phyloP scores from a whole-genome alignment of 192 early-diverging fungal genomes.

The Spinellus fusiger region DNA sequence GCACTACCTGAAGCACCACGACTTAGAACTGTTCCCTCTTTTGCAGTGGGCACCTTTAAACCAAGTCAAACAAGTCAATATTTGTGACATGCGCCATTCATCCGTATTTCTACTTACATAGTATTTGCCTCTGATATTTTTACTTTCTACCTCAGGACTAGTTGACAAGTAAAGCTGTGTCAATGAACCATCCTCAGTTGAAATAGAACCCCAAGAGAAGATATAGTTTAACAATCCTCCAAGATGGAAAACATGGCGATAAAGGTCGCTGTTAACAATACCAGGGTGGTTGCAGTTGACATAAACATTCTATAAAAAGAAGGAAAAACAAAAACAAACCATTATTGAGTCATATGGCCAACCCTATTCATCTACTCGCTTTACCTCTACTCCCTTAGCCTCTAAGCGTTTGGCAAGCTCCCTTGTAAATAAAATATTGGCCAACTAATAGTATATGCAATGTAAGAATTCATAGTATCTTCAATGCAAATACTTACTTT shows the following conservation, averaged over 20 bases:
- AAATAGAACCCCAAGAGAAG: conserved; percentile 9
- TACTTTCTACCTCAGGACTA: conserved; percentile 46
- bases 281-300: conserved; percentile 28
- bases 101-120: conserved; percentile 21
- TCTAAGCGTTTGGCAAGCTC: conserved; percentile 21
- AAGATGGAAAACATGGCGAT: conserved; percentile 6
- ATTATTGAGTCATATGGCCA: neutral
- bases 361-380: neutral
- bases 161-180: conserved; percentile 45
- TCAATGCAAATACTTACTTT: conserved; percentile 6
- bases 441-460: conserved; percentile 2
- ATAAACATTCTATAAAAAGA: conserved; percentile 15
- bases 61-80: neutral
- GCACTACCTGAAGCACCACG: neutral
- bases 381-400: conserved; percentile 22
- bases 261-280: conserved; percentile 14
- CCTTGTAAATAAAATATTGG: conserved; percentile 26
- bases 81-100: neutral
- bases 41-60: conserved; percentile 13
- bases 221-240: neutral
- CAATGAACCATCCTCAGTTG: conserved; percentile 37
- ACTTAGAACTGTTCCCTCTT: neutral
- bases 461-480: neutral
- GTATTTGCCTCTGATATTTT: conserved; percentile 30
- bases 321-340: neutral